These are phyloP conservation scores for Hymenoscyphus occultus DNA, from an alignment of 2,329 filamentous ascomycete genomes.

Conservation along the genomic window DNA sequence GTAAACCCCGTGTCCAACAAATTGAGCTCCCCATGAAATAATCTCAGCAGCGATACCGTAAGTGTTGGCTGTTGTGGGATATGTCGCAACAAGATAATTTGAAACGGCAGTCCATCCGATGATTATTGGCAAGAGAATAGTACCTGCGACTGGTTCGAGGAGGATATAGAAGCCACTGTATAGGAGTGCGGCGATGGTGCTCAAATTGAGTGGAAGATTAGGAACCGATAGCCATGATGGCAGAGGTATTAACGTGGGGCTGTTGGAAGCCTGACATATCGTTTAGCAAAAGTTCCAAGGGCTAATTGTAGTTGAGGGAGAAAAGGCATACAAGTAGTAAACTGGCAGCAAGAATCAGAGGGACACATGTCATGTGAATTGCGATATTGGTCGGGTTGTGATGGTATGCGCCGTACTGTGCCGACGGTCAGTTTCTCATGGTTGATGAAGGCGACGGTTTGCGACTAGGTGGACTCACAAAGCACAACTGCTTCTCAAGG, in stretches of 20 bases:
- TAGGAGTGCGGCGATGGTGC: constrained; percentile 60
- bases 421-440: constrained; percentile 16
- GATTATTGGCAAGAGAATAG: constrained; percentile 70
- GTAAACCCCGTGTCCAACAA: constrained; percentile 85
- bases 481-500: constrained; percentile 77
- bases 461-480: constrained; percentile 54
- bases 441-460: neutral
- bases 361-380: constrained; percentile 79
- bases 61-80: constrained; percentile 49
- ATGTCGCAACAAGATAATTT: constrained; percentile 63
- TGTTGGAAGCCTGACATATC: constrained; percentile 54
- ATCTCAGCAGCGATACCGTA: constrained; percentile 66
- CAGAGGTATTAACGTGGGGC: constrained; percentile 59
- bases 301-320: constrained; percentile 8
- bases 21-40: constrained; percentile 81
- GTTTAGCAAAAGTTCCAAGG: constrained; percentile 27
- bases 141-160: constrained; percentile 89
- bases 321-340: constrained; percentile 63
- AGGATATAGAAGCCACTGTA: constrained; percentile 84
- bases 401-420: constrained; percentile 80
- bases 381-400: constrained; percentile 72
- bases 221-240: constrained; percentile 66
- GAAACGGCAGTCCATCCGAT: constrained; percentile 70
- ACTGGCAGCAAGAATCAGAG: constrained; percentile 67
- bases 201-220: constrained; percentile 63